phyloP scores from a whole-genome alignment of 495 filamentous ascomycete genomes.

The Rusavskia elegans region DNA sequence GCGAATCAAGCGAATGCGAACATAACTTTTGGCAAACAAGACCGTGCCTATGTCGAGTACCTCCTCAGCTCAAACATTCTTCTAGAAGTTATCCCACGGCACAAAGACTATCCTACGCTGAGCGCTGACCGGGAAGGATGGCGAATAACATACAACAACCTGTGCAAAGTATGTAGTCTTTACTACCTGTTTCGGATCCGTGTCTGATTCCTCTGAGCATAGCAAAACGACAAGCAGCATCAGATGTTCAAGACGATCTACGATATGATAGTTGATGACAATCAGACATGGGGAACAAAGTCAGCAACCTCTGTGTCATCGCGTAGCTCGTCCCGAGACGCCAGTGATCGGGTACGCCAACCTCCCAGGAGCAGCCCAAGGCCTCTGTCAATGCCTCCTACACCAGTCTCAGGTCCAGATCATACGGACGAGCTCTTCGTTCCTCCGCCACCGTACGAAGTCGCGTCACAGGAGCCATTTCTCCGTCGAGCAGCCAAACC shows the following conservation, averaged over 20 bases:
- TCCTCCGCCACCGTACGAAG: not conserved
- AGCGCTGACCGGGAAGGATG: constrained; percentile 2
- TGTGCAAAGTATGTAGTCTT: constrained; percentile 10
- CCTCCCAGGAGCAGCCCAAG: constrained; percentile 1
- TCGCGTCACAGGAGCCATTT: not conserved
- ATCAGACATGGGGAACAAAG: constrained; percentile 33
- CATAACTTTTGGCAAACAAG: constrained; percentile 36
- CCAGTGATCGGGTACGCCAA: not conserved
- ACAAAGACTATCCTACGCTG: constrained; percentile 38
- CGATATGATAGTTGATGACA: constrained; percentile 51
- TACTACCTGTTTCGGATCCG: no score
- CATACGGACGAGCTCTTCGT: constrained; percentile 6
- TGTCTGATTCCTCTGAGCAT: not conserved
- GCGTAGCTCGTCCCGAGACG: not conserved
- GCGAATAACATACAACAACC: constrained; percentile 4
- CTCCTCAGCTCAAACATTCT: constrained; percentile 64
- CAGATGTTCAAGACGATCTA: constrained; percentile 43
- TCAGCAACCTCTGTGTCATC: not conserved
- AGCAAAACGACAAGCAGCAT: constrained; percentile 21
- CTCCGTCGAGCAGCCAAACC: constrained; percentile 26
- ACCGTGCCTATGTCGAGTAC: constrained; percentile 59
- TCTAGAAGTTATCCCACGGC: constrained; percentile 54
- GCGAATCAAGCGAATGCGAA: constrained; percentile 35
- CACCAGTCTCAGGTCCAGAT: constrained; percentile 1
- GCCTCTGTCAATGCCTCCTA: constrained; percentile 16